phyloP scores from a whole-genome alignment of 306 rosid genomes.

The Carpinus viminea region DNA sequence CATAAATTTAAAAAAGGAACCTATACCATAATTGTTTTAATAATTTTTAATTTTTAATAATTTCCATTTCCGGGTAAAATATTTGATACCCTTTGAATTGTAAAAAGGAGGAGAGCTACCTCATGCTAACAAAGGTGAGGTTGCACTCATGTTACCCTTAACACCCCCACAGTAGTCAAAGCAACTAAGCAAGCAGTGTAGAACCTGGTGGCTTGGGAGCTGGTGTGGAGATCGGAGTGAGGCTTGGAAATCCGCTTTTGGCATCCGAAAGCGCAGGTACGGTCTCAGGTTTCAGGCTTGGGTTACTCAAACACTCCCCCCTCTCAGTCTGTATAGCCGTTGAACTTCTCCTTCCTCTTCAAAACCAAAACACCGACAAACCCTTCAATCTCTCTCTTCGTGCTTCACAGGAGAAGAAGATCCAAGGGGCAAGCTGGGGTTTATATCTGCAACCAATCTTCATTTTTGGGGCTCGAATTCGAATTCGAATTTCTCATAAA shows the following conservation, averaged over 20 bases:
- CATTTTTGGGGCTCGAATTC: not conserved
- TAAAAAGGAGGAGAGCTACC: not conserved
- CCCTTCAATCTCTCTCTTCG: conserved; percentile 13
- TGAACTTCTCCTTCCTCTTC: not conserved
- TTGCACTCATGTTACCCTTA: not conserved
- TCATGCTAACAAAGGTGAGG: not conserved
- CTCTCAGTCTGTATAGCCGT: conserved; percentile 49
- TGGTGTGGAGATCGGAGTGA: conserved; percentile 45
- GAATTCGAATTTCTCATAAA: not conserved
- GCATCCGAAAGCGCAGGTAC: conserved; percentile 41
- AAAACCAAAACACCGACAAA: not conserved
- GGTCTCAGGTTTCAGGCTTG: conserved; percentile 28
- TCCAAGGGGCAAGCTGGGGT: not conserved
- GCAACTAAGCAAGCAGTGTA: not conserved
- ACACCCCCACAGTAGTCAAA: not conserved
- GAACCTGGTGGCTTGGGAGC: conserved; percentile 30
- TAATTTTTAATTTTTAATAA: too few relatives aligned
- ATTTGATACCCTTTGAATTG: too few relatives aligned
- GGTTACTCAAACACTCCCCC: conserved; percentile 8
- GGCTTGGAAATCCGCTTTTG: conserved; percentile 54
- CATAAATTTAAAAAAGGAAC: too few relatives aligned
- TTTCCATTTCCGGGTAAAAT: too few relatives aligned
- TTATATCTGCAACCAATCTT: not conserved
- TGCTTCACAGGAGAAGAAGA: conserved; percentile 11
- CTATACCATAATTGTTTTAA: too few relatives aligned